Evolutionary conservation across 192 early-diverging fungal genomes (phyloP), one percentile per base, ranked within the genome.

Genomic region (Backusella macrospora): DNA sequence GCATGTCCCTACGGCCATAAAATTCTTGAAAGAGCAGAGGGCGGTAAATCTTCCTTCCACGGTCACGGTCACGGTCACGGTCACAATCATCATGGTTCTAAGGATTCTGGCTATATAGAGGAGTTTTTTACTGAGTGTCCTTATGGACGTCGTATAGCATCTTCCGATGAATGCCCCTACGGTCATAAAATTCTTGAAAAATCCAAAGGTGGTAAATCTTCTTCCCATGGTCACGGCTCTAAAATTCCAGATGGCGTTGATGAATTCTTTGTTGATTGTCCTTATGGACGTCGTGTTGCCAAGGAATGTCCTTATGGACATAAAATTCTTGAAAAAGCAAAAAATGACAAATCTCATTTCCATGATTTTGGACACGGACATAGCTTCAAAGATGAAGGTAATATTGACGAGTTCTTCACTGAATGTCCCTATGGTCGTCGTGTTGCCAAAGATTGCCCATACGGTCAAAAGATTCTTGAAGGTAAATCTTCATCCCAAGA

Each of bases 391-490:
- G 16, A n/a, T 4, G 65, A 39, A 12, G 62, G 34, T 9, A 9
- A 18, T 0, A 42, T 66, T 9, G 8, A 29, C 0, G 18, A 7
- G 5, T 68, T 68, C 44, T 68, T 68, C 29, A 47, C 42, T 1
- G 67, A 68, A 0, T 68, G 67, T 7, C 67, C 67, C 1, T 68
- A 68, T 2, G 67, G 67, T 68, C 67, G 67, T 68, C 43, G 44
- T 15, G 12, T 43, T 8, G 43, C 42, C 26, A 43, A 68, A 7
- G 67, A 46, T 2, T 68, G 67, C 9, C 67, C 67, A 2, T 68
- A 68, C 21, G 67, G 67, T 5, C 38, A 47, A 0, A 26, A 29
- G 12, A 5, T 68, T 6, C 34, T 42, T 43, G 65, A 39, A 47
- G 37, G 65, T 23, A 21, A 66, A 21, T n/a, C 14, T 21, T 39